A percentile compares a stretch with the other conserved stretches of the same genome.
phyloP scores from a whole-genome alignment of 495 filamentous ascomycete genomes.

The Penicillium samsonianum region DNA sequence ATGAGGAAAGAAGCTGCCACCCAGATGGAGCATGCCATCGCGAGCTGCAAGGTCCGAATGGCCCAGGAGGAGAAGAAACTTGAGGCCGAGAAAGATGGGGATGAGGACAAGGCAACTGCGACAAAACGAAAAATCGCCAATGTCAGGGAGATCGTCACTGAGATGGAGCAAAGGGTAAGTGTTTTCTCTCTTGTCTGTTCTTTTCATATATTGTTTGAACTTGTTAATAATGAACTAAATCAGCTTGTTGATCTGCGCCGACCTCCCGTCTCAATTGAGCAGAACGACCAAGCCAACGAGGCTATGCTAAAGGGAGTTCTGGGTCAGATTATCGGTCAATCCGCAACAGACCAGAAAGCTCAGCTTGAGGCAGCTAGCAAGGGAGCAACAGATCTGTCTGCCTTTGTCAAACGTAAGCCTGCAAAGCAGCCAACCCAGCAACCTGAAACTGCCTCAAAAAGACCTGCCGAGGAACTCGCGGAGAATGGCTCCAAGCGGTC shows the following conservation, averaged over 20 bases:
- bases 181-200: neutral
- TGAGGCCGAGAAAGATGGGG: slow-evolving; percentile 53
- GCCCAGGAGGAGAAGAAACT: slow-evolving; percentile 68
- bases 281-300: slow-evolving; percentile 48
- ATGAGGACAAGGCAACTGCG: slow-evolving; percentile 50
- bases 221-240: slow-evolving; percentile 24
- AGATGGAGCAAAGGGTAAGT: slow-evolving; percentile 82
- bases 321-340: slow-evolving; percentile 70
- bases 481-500: slow-evolving; percentile 35
- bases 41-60: slow-evolving; percentile 74
- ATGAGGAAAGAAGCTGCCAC: slow-evolving; percentile 73
- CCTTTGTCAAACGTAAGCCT: slow-evolving; percentile 75
- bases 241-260: slow-evolving; percentile 76
- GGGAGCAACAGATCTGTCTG: slow-evolving; percentile 80
- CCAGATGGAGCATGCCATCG: slow-evolving; percentile 81
- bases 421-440: slow-evolving; percentile 22
- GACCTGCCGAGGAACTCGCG: slow-evolving; percentile 30
- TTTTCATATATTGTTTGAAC: neutral
- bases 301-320: slow-evolving; percentile 66
- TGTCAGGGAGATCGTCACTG: slow-evolving; percentile 80
- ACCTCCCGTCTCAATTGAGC: slow-evolving; percentile 64
- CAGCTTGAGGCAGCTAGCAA: slow-evolving; percentile 76
- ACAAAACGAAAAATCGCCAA: slow-evolving; percentile 70
- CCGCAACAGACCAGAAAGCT: slow-evolving; percentile 60
- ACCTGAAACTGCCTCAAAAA: slow-evolving; percentile 24